Conservation (phyloP, 2,329 filamentous ascomycete species). For the Macrophomina tecta region DNA sequence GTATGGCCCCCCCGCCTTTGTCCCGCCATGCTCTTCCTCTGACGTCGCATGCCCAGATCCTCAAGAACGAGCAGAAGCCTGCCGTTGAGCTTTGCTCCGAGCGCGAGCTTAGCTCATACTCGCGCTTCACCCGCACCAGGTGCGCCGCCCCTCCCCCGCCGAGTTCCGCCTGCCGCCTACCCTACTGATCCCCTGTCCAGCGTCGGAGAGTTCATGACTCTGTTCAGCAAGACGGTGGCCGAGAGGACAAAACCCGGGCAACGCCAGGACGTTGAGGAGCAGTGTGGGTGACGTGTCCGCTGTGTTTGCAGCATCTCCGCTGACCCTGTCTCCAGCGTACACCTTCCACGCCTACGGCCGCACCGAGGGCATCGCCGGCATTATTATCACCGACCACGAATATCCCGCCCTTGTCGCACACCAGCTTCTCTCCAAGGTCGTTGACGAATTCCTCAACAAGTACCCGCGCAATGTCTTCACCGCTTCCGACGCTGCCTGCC, state of each 20-base stretch:
- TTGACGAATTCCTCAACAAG: slow-evolving; percentile 83
- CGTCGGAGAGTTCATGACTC: slow-evolving; percentile 75
- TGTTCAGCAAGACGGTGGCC: slow-evolving; percentile 87
- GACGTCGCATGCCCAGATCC: slow-evolving; percentile 62
- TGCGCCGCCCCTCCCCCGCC: slow-evolving; percentile 45
- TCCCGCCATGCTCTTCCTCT: slow-evolving; percentile 31
- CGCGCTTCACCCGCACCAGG: slow-evolving; percentile 77
- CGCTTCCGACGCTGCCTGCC: slow-evolving; percentile 58
- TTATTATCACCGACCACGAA: slow-evolving; percentile 56
- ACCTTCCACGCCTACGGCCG: slow-evolving; percentile 60
- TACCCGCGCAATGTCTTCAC: slow-evolving; percentile 73
- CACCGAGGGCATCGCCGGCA: slow-evolving; percentile 53
- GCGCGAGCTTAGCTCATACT: slow-evolving; percentile 79
- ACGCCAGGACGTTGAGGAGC: slow-evolving; percentile 83
- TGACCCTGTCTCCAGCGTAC: slow-evolving; percentile 57
- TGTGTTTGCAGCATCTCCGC: not conserved
- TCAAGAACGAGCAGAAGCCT: slow-evolving; percentile 79
- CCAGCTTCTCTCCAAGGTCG: slow-evolving; percentile 81
- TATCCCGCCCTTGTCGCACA: slow-evolving; percentile 78
- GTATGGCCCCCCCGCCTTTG: slow-evolving; percentile 58
- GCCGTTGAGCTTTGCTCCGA: slow-evolving; percentile 77
- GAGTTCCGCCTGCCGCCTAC: not conserved
- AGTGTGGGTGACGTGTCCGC: slow-evolving; percentile 57
- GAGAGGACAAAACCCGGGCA: slow-evolving; percentile 82
- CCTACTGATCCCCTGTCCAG: slow-evolving; percentile 38